Evolutionary conservation across 2,329 filamentous ascomycete genomes (phyloP).

Genomic region (Neodidymelliopsis sp.): DNA sequence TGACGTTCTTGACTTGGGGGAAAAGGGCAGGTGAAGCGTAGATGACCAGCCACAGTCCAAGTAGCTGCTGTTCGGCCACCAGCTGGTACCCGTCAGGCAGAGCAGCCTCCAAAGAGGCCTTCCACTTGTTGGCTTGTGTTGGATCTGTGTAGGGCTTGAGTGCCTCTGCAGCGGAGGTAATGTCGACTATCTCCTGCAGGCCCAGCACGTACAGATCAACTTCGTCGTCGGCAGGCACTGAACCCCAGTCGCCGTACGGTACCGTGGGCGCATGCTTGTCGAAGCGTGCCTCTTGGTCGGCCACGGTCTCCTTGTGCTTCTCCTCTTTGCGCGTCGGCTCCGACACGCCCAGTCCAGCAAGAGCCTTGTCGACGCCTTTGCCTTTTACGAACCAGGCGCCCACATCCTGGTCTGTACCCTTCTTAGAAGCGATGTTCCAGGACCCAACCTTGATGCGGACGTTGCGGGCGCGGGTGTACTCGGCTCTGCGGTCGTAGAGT

Average conservation of each 20-base stretch:
- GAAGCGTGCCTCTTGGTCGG: constrained; percentile 57
- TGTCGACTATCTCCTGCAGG: constrained; percentile 89
- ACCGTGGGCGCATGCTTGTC: constrained; percentile 53
- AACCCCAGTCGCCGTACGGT: constrained; percentile 54
- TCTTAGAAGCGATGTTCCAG: constrained; percentile 91
- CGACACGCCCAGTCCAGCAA: constrained; percentile 61
- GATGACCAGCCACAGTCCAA: constrained; percentile 82
- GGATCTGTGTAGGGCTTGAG: constrained; percentile 79
- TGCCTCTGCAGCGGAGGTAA: constrained; percentile 80
- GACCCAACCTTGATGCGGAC: constrained; percentile 89
- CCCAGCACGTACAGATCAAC: constrained; percentile 90
- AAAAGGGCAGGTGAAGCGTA: constrained; percentile 83
- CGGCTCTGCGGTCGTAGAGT: constrained; percentile 74
- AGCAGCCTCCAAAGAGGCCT: constrained; percentile 73
- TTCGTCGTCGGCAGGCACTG: constrained; percentile 67
- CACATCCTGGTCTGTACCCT: constrained; percentile 86
- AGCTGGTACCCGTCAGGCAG: constrained; percentile 80
- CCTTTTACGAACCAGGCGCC: constrained; percentile 86
- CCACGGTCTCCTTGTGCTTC: constrained; percentile 54
- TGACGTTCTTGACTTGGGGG: constrained; percentile 79
- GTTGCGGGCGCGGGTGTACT: constrained; percentile 78
- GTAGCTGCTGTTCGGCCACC: constrained; percentile 82
- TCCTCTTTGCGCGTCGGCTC: constrained; percentile 38
- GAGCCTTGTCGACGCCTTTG: constrained; percentile 70
- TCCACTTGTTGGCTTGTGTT: constrained; percentile 78